Percentiles rank a stretch among this genome's conserved stretches.
These are phyloP conservation scores for Mortierella claussenii DNA, from an alignment of 192 early-diverging fungal genomes.

Conservation along the genomic window DNA sequence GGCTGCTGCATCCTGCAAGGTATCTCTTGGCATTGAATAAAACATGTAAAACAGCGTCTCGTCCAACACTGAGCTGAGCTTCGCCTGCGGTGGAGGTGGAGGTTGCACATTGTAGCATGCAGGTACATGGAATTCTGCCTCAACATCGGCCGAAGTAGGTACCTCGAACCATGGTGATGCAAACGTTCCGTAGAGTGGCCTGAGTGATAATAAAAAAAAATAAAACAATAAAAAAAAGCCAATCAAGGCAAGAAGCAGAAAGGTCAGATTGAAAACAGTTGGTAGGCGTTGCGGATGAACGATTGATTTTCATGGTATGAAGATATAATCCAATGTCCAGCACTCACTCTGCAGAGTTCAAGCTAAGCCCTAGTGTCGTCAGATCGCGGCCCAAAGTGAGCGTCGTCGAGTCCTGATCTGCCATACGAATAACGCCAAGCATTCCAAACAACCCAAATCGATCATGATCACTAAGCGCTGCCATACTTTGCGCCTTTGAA, in stretches of 20 bases:
- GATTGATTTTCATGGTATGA: too few relatives aligned
- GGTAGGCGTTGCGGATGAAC: too few relatives aligned
- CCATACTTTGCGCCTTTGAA: neutral
- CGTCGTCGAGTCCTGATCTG: slow-evolving; percentile 80
- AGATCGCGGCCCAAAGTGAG: slow-evolving; percentile 92
- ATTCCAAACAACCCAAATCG: slow-evolving; percentile 89
- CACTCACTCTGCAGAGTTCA: slow-evolving; percentile 76
- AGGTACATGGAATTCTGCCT: slow-evolving; percentile 89
- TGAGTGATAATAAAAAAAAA: slow-evolving; percentile 13
- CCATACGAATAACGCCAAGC: slow-evolving; percentile 82
- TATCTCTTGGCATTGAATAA: slow-evolving; percentile 95
- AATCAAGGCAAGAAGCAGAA: neutral
- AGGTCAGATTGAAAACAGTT: neutral
- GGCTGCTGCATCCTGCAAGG: slow-evolving; percentile 91
- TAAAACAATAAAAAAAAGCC: neutral
- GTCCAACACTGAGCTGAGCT: slow-evolving; percentile 80
- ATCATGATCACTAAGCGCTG: slow-evolving; percentile 56
- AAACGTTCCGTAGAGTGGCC: slow-evolving; percentile 88
- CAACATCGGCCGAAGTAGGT: slow-evolving; percentile 70
- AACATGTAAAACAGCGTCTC: slow-evolving; percentile 99
- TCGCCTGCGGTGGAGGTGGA: slow-evolving; percentile 76
- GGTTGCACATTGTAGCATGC: slow-evolving; percentile 84
- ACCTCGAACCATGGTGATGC: slow-evolving; percentile 90
- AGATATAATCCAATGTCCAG: too few relatives aligned
- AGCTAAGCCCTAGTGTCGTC: slow-evolving; percentile 83